Evolutionary conservation across 257 asterid genomes (phyloP), one percentile per base, ranked within the genome.

Genomic region (Solanum bulbocastanum): DNA sequence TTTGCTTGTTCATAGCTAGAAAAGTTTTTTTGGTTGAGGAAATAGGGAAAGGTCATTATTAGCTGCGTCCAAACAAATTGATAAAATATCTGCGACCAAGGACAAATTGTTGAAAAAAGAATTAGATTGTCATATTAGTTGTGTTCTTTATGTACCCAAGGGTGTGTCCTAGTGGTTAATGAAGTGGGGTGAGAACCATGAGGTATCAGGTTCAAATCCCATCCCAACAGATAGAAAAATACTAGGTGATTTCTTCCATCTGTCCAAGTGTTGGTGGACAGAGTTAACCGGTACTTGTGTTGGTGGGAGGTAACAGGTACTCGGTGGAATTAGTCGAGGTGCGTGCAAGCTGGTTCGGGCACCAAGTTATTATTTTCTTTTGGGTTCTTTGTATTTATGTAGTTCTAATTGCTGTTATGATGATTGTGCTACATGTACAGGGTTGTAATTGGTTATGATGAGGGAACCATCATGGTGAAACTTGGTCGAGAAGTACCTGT

Each of bases 381-480:
- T 36, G 66, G 83, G 46, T 32, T 42, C 25, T 37, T 58, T 44
- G 42, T 88, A 10, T 86, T 81, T 73, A 22, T 46, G 86, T 44
- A 49, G 72, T 74, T 74, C 68, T 23, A 49, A 81, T 69, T 66
- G 39, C 52, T 85, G 83, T 75, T 84, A 52, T 46, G 85, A 86
- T 66, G 85, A 86, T 88, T 89, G 87, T n/a, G 69, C 78, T 87
- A 84, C 68, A 72, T 86, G 25, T 86, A 52, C 93, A 97, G 99
- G 95, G 96, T 97, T 92, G 99, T 93, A 39, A 93, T 97, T 88
- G 99, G 99, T 86, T 97, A 97, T 88, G 99, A 97, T 88, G 99
- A 97, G 92, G 99, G 99, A 88, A 95, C 99, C 68, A 94, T 97
- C 84, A 97, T 97, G 99, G 98, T 97, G 42, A 97, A 97, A 92